Conservation (phyloP, 441 rosid species). For the Bruguiera hainesii region DNA sequence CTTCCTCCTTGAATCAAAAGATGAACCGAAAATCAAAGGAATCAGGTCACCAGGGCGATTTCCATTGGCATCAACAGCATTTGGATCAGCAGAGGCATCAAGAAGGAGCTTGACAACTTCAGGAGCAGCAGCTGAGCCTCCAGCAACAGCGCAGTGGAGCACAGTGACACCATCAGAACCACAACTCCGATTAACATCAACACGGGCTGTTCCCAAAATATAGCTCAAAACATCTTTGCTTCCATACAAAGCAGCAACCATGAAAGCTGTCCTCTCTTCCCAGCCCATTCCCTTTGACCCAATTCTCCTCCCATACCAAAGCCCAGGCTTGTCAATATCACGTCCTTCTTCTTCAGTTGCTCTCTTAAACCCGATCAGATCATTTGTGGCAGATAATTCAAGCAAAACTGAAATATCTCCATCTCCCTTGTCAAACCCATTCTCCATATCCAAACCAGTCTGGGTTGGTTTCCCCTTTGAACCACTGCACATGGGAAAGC, state of each 20-base stretch:
- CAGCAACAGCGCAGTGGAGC: conserved; percentile 48
- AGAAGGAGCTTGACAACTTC: conserved; percentile 41
- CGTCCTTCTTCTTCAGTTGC: conserved; percentile 55
- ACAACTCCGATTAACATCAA: conserved; percentile 30
- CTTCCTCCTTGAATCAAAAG: conserved; percentile 23
- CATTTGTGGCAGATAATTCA: conserved; percentile 65
- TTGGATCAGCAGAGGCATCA: conserved; percentile 40
- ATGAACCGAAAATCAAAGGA: conserved; percentile 20
- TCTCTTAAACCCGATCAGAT: conserved; percentile 52
- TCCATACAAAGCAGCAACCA: conserved; percentile 56
- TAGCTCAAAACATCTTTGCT: conserved; percentile 46
- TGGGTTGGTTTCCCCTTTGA: conserved; percentile 15
- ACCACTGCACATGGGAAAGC: not conserved
- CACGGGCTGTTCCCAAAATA: conserved; percentile 34
- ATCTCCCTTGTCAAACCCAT: conserved; percentile 32
- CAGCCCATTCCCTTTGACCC: conserved; percentile 39
- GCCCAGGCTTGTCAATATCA: conserved; percentile 49
- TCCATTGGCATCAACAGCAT: conserved; percentile 34
- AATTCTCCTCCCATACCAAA: conserved; percentile 55
- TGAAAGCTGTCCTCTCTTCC: conserved; percentile 41
- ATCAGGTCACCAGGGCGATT: conserved; percentile 36
- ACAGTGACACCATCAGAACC: conserved; percentile 43
- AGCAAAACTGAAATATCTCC: conserved; percentile 49
- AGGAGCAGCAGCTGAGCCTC: conserved; percentile 37
- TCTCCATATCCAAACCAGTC: conserved; percentile 34